Percentiles rank a stretch among this genome's conserved stretches.
Conservation (phyloP, 768 basidiomycete genomes). For the Pleurotus salmoneostramineus region DNA sequence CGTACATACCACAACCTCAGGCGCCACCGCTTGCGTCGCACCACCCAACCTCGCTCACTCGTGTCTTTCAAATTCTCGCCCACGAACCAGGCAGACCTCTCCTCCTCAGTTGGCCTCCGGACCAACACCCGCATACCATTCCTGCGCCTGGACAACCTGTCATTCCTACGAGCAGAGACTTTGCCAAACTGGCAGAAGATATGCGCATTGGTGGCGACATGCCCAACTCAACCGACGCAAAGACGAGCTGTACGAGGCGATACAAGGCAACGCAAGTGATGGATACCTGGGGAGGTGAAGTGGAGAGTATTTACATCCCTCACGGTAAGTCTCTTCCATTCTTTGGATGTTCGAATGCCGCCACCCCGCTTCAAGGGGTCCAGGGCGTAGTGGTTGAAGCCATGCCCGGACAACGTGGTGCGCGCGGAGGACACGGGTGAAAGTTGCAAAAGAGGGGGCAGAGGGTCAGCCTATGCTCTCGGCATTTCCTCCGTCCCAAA, state of each 20-base stretch:
- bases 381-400: neutral
- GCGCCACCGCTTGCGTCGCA: neutral
- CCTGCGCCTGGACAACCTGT: conserved; percentile 29
- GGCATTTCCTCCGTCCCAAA: neutral
- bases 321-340: conserved; percentile 56
- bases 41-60: conserved; percentile 15
- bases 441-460: neutral
- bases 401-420: conserved; percentile 1
- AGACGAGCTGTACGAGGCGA: conserved; percentile 83
- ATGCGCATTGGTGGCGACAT: conserved; percentile 55
- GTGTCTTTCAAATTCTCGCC: conserved; percentile 78
- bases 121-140: conserved; percentile 17
- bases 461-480: neutral
- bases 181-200: conserved; percentile 61
- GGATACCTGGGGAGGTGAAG: conserved; percentile 55
- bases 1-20: conserved; percentile 46
- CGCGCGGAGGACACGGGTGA: neutral
- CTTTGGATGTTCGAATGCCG: conserved; percentile 16
- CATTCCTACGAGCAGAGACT: conserved; percentile 32
- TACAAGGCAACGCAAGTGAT: conserved; percentile 72
- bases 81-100: conserved; percentile 55
- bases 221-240: conserved; percentile 60
- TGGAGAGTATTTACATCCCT: conserved; percentile 88
- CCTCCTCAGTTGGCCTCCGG: conserved; percentile 77
- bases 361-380: neutral